Conservation (phyloP, 2,329 filamentous ascomycete genomes). For the Fusarium udum region DNA sequence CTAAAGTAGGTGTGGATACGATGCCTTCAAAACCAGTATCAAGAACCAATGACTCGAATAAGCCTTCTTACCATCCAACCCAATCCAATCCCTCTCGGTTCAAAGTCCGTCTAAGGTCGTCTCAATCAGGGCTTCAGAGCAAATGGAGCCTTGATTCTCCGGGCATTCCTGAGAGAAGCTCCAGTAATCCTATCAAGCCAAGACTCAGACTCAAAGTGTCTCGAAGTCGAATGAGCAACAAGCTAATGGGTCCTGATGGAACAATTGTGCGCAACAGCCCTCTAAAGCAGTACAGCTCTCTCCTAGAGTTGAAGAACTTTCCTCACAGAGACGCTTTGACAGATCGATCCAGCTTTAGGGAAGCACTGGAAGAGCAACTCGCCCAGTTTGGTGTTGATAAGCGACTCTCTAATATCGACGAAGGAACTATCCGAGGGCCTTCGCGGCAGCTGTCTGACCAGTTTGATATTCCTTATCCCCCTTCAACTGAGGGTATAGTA, state of each 20-base stretch:
- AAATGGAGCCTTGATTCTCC: conserved; percentile 1
- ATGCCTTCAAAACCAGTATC: not conserved
- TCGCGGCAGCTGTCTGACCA: conserved; percentile 45
- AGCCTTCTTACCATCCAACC: not conserved
- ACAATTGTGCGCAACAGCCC: conserved; percentile 34
- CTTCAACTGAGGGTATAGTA: conserved; percentile 28
- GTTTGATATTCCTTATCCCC: conserved; percentile 49
- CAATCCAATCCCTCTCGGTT: conserved; percentile 38
- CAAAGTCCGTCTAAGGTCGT: conserved; percentile 43
- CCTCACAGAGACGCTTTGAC: conserved; percentile 16
- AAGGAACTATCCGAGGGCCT: conserved; percentile 11
- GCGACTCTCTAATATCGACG: conserved; percentile 15
- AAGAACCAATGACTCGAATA: not conserved
- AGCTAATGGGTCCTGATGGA: conserved; percentile 13
- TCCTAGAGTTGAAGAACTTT: conserved; percentile 44
- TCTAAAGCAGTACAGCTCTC: conserved; percentile 48
- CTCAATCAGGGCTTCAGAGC: conserved; percentile 21
- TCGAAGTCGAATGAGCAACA: conserved; percentile 42
- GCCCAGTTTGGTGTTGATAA: conserved; percentile 2
- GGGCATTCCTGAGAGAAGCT: not conserved
- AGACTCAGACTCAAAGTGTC: conserved; percentile 49
- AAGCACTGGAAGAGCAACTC: conserved; percentile 19
- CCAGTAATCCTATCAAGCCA: conserved; percentile 20
- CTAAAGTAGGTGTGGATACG: not conserved
- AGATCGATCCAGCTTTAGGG: conserved; percentile 18